Conservation (phyloP, 441 rosid genomes). For the Metrosideros polymorpha region DNA sequence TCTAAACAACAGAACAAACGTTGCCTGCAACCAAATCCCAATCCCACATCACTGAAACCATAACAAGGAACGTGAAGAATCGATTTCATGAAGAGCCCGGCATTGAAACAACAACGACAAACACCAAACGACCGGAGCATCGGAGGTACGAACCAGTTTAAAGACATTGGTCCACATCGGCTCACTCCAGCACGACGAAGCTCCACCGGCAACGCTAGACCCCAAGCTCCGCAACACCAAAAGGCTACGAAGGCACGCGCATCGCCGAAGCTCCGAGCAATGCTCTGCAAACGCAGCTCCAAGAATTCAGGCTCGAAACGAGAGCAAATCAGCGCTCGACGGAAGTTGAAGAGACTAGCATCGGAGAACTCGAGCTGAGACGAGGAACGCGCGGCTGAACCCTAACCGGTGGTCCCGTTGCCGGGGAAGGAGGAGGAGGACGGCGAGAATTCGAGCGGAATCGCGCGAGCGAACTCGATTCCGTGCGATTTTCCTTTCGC, state of each 20-base stretch:
- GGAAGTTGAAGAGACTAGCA: neutral
- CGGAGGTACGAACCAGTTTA: conserved; percentile 48
- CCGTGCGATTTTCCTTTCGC: neutral
- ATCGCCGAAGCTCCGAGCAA: neutral
- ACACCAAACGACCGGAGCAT: neutral
- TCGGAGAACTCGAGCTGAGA: neutral
- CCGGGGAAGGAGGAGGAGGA: neutral
- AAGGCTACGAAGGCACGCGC: neutral
- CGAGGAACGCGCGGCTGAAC: neutral
- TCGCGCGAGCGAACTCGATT: neutral
- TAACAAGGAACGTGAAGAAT: neutral
- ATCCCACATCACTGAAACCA: neutral
- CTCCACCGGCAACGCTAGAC: neutral
- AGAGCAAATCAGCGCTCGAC: neutral
- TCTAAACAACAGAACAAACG: neutral
- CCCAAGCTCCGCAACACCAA: neutral
- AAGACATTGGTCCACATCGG: conserved; percentile 98
- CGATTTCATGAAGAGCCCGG: neutral
- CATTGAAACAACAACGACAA: neutral
- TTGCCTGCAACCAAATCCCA: neutral
- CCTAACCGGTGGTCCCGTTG: neutral
- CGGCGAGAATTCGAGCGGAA: neutral
- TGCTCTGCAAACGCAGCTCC: neutral
- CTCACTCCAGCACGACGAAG: conserved; percentile 2
- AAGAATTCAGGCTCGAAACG: neutral